phyloP scores from a whole-genome alignment of 2,329 filamentous ascomycete genomes.

The Verticillium nonalfalfae region DNA sequence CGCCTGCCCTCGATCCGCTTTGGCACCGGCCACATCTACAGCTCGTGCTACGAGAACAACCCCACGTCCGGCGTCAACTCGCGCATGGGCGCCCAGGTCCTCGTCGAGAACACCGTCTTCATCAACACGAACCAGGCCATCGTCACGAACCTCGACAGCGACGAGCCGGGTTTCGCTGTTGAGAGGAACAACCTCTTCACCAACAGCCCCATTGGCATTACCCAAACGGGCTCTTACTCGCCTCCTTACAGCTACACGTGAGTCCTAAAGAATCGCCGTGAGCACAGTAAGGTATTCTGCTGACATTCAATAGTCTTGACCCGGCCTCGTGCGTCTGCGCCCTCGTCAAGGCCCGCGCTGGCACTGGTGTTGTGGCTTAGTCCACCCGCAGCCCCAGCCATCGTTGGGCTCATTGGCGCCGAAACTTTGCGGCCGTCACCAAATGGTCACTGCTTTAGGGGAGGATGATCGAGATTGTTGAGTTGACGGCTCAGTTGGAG shows the following conservation, averaged over 20 bases:
- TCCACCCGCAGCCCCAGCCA: not conserved
- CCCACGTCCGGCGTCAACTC: slow-evolving; percentile 43
- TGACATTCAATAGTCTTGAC: slow-evolving; percentile 13
- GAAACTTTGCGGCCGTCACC: not conserved
- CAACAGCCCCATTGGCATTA: slow-evolving; percentile 24
- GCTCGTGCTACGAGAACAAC: slow-evolving; percentile 34
- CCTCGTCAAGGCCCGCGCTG: slow-evolving; percentile 12
- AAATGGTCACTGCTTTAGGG: not conserved
- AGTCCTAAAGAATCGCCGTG: slow-evolving; percentile 6
- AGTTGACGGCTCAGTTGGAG: not conserved
- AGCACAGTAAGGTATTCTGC: not conserved
- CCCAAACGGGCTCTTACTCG: slow-evolving; percentile 22
- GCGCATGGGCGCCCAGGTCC: slow-evolving; percentile 38
- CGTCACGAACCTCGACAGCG: slow-evolving; percentile 35
- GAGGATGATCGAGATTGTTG: not conserved
- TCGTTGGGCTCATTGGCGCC: not conserved
- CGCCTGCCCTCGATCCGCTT: slow-evolving; percentile 53
- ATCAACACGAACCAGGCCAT: slow-evolving; percentile 33
- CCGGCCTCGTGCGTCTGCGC: slow-evolving; percentile 12
- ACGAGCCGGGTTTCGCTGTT: slow-evolving; percentile 35
- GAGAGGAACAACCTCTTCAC: slow-evolving; percentile 37
- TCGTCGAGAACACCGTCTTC: slow-evolving; percentile 45
- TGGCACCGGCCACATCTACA: slow-evolving; percentile 47
- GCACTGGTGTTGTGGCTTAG: slow-evolving; percentile 5
- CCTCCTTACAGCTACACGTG: slow-evolving; percentile 29